These are phyloP conservation scores for Penicillium sp. DNA, from an alignment of 2,329 filamentous ascomycete species.

Conservation along the genomic window DNA sequence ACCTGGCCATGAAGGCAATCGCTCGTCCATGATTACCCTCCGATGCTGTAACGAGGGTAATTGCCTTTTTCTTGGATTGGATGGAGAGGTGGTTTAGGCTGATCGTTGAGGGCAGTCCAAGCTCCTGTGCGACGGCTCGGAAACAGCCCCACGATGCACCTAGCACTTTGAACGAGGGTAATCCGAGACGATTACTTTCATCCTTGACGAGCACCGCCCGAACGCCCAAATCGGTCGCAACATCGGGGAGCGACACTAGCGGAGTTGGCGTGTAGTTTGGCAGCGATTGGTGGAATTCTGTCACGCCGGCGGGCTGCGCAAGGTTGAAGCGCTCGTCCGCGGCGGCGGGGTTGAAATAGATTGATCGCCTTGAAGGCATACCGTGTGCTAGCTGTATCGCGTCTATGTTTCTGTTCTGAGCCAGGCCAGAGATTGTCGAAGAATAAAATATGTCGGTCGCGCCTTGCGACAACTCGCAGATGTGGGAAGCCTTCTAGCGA, in stretches of 20 bases:
- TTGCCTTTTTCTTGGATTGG: conserved; percentile 30
- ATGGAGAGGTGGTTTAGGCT: conserved; percentile 50
- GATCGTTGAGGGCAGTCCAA: conserved; percentile 50
- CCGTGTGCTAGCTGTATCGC: background rate
- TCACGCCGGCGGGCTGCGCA: conserved; percentile 16
- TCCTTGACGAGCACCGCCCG: conserved; percentile 69
- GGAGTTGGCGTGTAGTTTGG: conserved; percentile 62
- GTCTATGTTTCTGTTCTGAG: background rate
- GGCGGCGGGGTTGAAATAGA: conserved; percentile 32
- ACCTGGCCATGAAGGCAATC: conserved; percentile 68
- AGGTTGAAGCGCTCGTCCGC: conserved; percentile 18
- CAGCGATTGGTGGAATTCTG: conserved; percentile 61
- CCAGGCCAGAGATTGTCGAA: background rate
- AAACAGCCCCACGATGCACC: conserved; percentile 76
- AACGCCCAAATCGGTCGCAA: conserved; percentile 64
- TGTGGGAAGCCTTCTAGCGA: background rate
- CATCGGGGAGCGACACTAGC: conserved; percentile 55
- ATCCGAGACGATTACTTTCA: conserved; percentile 68
- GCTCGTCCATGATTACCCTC: conserved; percentile 80
- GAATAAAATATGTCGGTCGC: background rate
- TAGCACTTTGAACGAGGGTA: conserved; percentile 79
- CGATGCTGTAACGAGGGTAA: conserved; percentile 66
- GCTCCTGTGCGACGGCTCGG: conserved; percentile 55
- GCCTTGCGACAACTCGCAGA: background rate
- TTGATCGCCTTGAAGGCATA: conserved; percentile 28